A percentile compares a stretch with the other conserved stretches of the same genome.
phyloP scores from a whole-genome alignment of 768 basidiomycete species.

The Lenzites betulinus region DNA sequence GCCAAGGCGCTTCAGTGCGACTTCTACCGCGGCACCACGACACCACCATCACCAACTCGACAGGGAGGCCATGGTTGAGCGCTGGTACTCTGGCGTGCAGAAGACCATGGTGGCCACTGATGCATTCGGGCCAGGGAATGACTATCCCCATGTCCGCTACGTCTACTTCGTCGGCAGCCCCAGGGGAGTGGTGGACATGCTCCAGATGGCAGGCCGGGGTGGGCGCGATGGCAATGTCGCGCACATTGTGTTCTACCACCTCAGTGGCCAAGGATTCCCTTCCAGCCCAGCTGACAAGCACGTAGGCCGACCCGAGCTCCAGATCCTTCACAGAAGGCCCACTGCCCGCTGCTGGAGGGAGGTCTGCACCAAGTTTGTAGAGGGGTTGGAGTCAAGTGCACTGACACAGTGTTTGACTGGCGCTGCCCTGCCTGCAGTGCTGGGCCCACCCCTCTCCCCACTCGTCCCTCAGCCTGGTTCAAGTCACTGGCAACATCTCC shows the following conservation, averaged over 20 bases:
- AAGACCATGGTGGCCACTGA: constrained; percentile 3
- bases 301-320: no score
- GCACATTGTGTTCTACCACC: not conserved
- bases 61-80: not conserved
- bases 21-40: constrained; percentile 7
- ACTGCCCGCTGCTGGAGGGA: no score
- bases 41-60: not conserved
- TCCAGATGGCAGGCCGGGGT: constrained; percentile 3
- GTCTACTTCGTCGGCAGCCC: not conserved
- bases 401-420: no score
- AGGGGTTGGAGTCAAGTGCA: no score
- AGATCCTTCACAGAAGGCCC: not conserved
- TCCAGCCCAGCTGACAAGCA: no score
- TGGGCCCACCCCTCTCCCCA: no score
- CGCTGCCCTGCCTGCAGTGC: no score
- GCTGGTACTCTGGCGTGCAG: not conserved
- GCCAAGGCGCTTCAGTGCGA: not conserved
- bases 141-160: constrained; percentile 4
- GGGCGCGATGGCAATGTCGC: not conserved
- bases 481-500: no score
- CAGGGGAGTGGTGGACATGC: constrained; percentile 1
- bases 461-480: no score
- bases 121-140: constrained; percentile 9
- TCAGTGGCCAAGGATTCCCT: not conserved
- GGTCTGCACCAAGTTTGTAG: no score